Evolutionary conservation across 768 basidiomycete species (phyloP), one percentile per base, ranked within the genome.

Genomic region (button mushroom (Agaricus bisporus)): DNA sequence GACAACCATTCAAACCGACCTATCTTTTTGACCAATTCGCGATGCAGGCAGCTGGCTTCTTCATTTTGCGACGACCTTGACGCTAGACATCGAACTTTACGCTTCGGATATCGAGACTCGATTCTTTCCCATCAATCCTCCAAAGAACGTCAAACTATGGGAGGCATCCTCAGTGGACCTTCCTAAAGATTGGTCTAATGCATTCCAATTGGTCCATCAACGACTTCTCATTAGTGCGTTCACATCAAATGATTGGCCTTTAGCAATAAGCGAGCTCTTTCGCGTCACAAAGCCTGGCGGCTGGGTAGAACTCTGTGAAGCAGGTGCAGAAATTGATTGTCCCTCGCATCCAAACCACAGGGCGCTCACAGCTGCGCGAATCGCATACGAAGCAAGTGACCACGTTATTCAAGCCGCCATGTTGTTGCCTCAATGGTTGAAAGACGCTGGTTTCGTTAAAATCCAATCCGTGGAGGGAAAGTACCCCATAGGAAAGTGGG

Each of bases 21-120:
- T n/a, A n/a, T n/a, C n/a, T n/a, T n/a, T n/a, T n/a, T 10, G 17
- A 0, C 11, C 5, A 18, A 7, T 20, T 18, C 8, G 41, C 5
- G 22, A 8, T 18, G 26, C 45, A 64, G 63, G 61, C 41, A 58
- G 57, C 32, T 64, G 62, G 63, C 26, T 60, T 25, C 58, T 63
- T 11, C 60, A 64, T 29, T 42, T 60, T 8, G 58, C 48, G 14
- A 39, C 48, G 32, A 46, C 43, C 11, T 15, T 59, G 14, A 35
- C 56, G 14, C 38, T 32, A 28, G 44, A 41, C n/a, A 51, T 60
- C 2, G 53, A 57, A n/a, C 47, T 62, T 17, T 56, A 59, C 26
- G 60, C 60, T 26, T 46, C 63, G 37, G 63, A 64, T 52, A 58
- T 61, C 37, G 56, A 59, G 32, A 54, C 56, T 3, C 53, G 60